Evolutionary conservation across 2,329 filamentous ascomycete genomes (phyloP).

Genomic region (Alternaria metachromatica): DNA sequence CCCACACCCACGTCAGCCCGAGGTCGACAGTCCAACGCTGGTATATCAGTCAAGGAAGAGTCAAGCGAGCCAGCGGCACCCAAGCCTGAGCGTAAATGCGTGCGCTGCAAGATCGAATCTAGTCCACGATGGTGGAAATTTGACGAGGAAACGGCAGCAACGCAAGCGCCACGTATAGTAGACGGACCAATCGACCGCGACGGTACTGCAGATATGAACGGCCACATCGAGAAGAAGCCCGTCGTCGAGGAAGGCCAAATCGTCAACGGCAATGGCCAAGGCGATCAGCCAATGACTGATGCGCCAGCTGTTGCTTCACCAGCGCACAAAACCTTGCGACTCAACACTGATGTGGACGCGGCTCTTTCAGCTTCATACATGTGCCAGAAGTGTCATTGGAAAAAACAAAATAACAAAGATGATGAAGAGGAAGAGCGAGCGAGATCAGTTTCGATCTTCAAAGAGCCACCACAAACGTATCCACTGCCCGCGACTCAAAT

Average conservation of each 20-base stretch:
- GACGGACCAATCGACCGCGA: conserved; percentile 33
- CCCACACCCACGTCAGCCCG: conserved; percentile 44
- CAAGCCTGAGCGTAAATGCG: conserved; percentile 49
- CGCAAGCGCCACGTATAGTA: conserved; percentile 17
- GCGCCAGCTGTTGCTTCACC: conserved; percentile 31
- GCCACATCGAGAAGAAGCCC: conserved; percentile 22
- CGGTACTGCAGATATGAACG: conserved; percentile 24
- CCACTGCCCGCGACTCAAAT: conserved; percentile 43
- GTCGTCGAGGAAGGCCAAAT: conserved; percentile 23
- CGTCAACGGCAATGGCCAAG: conserved; percentile 28
- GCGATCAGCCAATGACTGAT: conserved; percentile 41
- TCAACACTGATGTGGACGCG: conserved; percentile 32
- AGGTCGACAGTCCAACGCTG: conserved; percentile 45
- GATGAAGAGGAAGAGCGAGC: conserved; percentile 40
- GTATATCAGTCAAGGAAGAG: conserved; percentile 47
- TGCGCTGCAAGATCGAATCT: conserved; percentile 65
- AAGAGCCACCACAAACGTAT: conserved; percentile 43
- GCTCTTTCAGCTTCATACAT: conserved; percentile 37
- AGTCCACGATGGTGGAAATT: conserved; percentile 67
- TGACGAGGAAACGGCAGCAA: conserved; percentile 23
- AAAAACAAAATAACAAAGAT: conserved; percentile 48
- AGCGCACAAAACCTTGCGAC: conserved; percentile 22
- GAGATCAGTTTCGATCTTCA: conserved; percentile 34
- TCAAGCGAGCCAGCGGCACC: conserved; percentile 37
- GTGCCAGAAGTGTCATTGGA: conserved; percentile 59